Evolutionary conservation across 345 rosid species (phyloP).

Genomic region (Salix arbutifolia): DNA sequence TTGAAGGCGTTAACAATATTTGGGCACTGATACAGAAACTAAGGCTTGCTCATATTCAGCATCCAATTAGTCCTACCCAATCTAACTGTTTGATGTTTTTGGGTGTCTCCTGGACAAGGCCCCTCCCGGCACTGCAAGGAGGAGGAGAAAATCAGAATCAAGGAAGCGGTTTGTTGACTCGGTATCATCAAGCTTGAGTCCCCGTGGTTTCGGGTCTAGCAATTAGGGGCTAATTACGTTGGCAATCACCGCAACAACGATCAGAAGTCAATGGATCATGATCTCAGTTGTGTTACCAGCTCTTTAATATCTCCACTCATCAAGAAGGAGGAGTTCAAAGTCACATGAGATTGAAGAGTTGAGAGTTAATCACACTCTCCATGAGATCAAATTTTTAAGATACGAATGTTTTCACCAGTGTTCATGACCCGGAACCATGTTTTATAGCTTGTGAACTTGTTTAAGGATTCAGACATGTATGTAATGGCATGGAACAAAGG

Average conservation of each 20-base stretch:
- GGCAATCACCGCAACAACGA: neutral
- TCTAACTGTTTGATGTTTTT: neutral
- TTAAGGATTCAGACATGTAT: neutral
- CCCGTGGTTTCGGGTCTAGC: slow-evolving; percentile 76
- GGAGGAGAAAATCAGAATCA: slow-evolving; percentile 62
- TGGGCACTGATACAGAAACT: neutral
- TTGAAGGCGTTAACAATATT: neutral
- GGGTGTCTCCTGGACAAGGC: slow-evolving; percentile 40
- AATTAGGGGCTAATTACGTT: slow-evolving; percentile 29
- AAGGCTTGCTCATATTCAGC: neutral
- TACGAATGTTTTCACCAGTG: neutral
- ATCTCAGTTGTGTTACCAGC: neutral
- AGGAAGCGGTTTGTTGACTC: slow-evolving; percentile 63
- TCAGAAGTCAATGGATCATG: neutral
- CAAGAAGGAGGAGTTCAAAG: neutral
- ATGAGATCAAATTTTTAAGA: neutral
- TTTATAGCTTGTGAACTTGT: neutral
- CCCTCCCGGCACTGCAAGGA: slow-evolving; percentile 87
- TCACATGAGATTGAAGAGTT: neutral
- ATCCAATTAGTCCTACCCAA: neutral
- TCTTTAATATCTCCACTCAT: neutral
- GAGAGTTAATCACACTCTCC: neutral
- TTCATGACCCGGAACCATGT: neutral
- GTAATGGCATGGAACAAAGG: neutral
- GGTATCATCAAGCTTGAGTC: slow-evolving; percentile 51